phyloP scores from a whole-genome alignment of 2,329 filamentous ascomycete species.

The Paramyrothecium sp. region DNA sequence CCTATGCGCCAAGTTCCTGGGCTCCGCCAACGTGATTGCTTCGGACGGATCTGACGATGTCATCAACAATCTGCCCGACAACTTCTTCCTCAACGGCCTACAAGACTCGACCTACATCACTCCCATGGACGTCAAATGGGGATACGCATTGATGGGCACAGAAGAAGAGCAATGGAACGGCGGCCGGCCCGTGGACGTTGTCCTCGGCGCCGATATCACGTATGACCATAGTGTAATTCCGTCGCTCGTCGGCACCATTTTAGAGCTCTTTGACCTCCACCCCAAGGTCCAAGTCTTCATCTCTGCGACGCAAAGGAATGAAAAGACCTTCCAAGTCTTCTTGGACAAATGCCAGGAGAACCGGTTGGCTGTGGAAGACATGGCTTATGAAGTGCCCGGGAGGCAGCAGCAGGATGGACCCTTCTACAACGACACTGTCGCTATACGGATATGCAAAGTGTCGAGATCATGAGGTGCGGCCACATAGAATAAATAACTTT shows the following conservation, averaged over 20 bases:
- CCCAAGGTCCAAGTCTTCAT: constrained; percentile 61
- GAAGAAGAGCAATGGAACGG: constrained; percentile 55
- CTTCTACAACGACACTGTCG: constrained; percentile 61
- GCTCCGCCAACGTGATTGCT: constrained; percentile 57
- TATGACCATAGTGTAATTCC: constrained; percentile 68
- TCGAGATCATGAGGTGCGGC: constrained; percentile 18
- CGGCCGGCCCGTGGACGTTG: constrained; percentile 53
- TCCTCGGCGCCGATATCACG: constrained; percentile 76
- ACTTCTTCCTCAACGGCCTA: constrained; percentile 66
- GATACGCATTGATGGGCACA: constrained; percentile 54
- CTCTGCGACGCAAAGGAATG: constrained; percentile 69
- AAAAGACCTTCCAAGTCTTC: constrained; percentile 66
- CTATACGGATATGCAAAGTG: constrained; percentile 51
- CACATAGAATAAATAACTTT: no score
- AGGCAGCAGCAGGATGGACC: constrained; percentile 53
- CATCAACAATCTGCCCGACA: constrained; percentile 64
- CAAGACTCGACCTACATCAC: constrained; percentile 44
- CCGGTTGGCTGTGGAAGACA: constrained; percentile 38
- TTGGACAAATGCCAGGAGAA: constrained; percentile 53
- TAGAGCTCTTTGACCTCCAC: constrained; percentile 58
- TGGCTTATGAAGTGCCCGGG: constrained; percentile 39
- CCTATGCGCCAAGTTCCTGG: constrained; percentile 67
- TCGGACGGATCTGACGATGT: constrained; percentile 76
- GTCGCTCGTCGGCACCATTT: constrained; percentile 62
- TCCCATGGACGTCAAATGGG: constrained; percentile 63